Evolutionary conservation across 768 basidiomycete genomes (phyloP).

Genomic region (Rhizopogon vinicolor): DNA sequence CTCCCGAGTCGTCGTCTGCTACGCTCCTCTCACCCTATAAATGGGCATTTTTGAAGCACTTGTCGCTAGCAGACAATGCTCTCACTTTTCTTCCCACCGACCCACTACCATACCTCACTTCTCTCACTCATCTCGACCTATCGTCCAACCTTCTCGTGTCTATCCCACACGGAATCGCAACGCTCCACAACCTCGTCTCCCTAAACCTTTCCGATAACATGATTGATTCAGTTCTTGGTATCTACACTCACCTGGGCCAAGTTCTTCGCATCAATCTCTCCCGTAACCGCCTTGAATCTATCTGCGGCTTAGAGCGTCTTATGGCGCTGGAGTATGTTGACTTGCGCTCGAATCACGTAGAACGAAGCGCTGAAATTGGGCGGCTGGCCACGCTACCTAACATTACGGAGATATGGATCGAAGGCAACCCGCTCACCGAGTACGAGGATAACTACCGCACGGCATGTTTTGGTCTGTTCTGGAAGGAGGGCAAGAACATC

Average conservation of each 20-base stretch:
- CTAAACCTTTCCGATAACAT: constrained; percentile 97
- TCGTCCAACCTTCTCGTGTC: constrained; percentile 90
- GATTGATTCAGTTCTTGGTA: constrained; percentile 91
- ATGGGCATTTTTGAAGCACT: constrained; percentile 73
- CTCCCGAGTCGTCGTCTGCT: constrained; percentile 19
- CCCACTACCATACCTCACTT: constrained; percentile 60
- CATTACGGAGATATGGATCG: constrained; percentile 75
- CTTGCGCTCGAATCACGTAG: constrained; percentile 71
- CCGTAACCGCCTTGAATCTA: constrained; percentile 86
- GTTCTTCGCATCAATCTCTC: constrained; percentile 77
- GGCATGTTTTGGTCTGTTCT: constrained; percentile 80
- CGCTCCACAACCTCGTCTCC: constrained; percentile 76
- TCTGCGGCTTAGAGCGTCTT: constrained; percentile 92
- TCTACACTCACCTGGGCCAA: constrained; percentile 77
- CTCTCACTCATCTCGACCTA: constrained; percentile 80
- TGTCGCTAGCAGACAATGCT: constrained; percentile 76
- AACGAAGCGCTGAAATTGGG: constrained; percentile 82
- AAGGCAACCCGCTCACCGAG: constrained; percentile 79
- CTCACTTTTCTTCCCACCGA: constrained; percentile 76
- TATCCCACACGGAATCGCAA: constrained; percentile 71
- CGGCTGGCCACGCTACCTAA: constrained; percentile 77
- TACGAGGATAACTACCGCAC: constrained; percentile 67
- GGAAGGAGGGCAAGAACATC: constrained; percentile 75
- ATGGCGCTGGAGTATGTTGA: constrained; percentile 81
- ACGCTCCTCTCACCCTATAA: constrained; percentile 50